Evolutionary conservation across 2,329 filamentous ascomycete genomes (phyloP).

Genomic region (Fusarium nurragi): DNA sequence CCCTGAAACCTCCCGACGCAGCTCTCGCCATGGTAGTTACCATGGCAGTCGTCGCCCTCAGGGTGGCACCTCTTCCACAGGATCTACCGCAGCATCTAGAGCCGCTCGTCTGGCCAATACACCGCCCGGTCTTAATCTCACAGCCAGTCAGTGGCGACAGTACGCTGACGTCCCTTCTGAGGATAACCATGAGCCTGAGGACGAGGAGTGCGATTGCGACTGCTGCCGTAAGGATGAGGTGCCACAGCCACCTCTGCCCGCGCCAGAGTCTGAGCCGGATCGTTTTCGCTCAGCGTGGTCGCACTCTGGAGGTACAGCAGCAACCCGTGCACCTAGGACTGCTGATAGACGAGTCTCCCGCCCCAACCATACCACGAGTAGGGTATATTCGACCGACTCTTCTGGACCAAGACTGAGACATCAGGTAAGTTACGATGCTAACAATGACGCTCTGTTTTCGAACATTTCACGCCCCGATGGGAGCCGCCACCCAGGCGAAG

Average conservation of each 20-base stretch:
- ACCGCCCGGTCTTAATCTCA: conserved; percentile 6
- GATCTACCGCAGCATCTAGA: not conserved
- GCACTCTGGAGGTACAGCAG: not conserved
- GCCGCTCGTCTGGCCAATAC: conserved; percentile 9
- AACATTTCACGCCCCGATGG: conserved; percentile 21
- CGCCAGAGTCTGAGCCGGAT: not conserved
- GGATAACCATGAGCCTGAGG: not conserved
- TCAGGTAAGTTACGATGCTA: conserved; percentile 25
- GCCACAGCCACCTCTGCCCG: not conserved
- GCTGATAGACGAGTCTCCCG: not conserved
- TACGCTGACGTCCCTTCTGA: conserved; percentile 4
- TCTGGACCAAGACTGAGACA: conserved; percentile 1
- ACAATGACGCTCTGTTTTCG: conserved; percentile 25
- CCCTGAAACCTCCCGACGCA: not conserved
- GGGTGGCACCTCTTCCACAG: not conserved
- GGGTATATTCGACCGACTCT: not conserved
- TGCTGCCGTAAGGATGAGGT: not conserved
- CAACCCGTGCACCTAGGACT: not conserved
- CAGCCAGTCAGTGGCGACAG: conserved; percentile 6
- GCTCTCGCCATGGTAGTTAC: not conserved
- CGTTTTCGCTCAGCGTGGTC: conserved; percentile 17
- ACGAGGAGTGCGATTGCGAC: not conserved
- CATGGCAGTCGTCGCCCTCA: not conserved
- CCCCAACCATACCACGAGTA: not conserved
- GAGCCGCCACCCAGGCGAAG: conserved; percentile 14